Evolutionary conservation across 768 basidiomycete genomes (phyloP), one percentile per base, ranked within the genome.

Genomic region (Leccinum incarnatum): DNA sequence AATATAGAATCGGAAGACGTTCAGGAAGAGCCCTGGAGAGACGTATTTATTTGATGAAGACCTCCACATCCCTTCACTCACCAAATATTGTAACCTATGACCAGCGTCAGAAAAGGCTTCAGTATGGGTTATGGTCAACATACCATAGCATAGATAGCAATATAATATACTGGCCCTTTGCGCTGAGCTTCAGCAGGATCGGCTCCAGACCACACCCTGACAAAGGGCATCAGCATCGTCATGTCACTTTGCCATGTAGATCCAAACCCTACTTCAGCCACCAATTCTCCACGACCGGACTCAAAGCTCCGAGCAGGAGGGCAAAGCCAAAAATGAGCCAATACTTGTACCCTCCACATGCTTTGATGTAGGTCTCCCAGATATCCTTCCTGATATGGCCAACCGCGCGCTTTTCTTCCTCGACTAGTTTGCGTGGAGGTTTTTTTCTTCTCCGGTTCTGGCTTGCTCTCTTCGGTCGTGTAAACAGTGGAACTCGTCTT

Each of bases 361-460:
- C 81, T 34, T 65, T 66, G 62, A 87, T 70, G 59, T 88, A 88
- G 0, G 78, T 79, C 46, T 73, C 65, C 90, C 90, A 93, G 21
- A 91, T 83, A 40, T 83, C 82, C 57, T 78, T 74, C 51, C 81
- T 74, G 54, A 93, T 89, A 49, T 86, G 79, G 4, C 90, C 90
- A 46, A 85, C 83, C 1, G 87, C 89, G n/a, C 90, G 81, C 60
- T 81, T 83, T 69, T 92, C 90, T 65, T 92, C 91, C 65, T 96
- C 93, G 6, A 95, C 77, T 49, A 95, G 80, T 69, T 95, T 95
- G 37, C 92, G 80, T 0, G 93, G 89, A 1, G 79, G 67, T 67
- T 85, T 89, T 89, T 69, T 79, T 83, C 69, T 79, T 83, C 58
- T 73, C 69, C 10, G 69, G 59, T 23, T 77, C 76, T n/a, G 72